Conservation (phyloP, 2,329 filamentous ascomycete genomes). For the Corynespora cassiicola region DNA sequence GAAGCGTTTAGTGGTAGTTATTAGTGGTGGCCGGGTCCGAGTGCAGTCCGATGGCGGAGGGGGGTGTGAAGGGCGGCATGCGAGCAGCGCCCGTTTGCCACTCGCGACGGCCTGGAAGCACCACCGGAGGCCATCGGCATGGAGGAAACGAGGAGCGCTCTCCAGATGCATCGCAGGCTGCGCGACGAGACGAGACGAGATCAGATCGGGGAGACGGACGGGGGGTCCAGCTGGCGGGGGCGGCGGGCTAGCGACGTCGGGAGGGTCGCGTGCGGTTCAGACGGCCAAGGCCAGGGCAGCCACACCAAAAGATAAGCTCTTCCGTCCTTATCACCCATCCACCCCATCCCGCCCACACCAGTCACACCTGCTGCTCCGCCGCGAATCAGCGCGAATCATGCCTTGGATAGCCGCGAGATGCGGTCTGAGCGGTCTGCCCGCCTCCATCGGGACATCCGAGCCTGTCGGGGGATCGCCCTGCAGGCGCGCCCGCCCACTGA, state of each 20-base stretch:
- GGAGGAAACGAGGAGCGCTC: too few species aligned
- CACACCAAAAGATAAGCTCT: conserved; percentile 8
- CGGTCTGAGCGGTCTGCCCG: conserved; percentile 16
- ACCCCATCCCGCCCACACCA: conserved; percentile 13
- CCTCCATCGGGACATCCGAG: conserved; percentile 27
- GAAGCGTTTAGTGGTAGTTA: conserved; percentile 27
- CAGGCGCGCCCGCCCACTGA: conserved; percentile 16
- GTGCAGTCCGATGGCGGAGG: conserved; percentile 27
- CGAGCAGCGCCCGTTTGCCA: too few species aligned
- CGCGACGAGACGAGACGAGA: too few species aligned
- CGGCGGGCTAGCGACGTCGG: conserved; percentile 28
- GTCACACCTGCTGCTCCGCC: conserved; percentile 15
- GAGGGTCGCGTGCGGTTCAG: conserved; percentile 18
- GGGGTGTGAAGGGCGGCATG: too few species aligned
- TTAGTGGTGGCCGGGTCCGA: conserved; percentile 17
- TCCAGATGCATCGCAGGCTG: too few species aligned
- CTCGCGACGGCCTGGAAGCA: too few species aligned
- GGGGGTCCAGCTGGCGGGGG: not conserved
- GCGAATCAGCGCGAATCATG: conserved; percentile 14
- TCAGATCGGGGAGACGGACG: too few species aligned
- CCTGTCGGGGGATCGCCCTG: conserved; percentile 26
- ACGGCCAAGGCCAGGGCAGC: not conserved
- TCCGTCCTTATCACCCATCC: conserved; percentile 5
- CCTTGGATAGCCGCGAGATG: conserved; percentile 20
- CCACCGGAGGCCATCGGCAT: too few species aligned